Evolutionary conservation across 345 rosid species (phyloP).

Genomic region (Raphanus sativus): DNA sequence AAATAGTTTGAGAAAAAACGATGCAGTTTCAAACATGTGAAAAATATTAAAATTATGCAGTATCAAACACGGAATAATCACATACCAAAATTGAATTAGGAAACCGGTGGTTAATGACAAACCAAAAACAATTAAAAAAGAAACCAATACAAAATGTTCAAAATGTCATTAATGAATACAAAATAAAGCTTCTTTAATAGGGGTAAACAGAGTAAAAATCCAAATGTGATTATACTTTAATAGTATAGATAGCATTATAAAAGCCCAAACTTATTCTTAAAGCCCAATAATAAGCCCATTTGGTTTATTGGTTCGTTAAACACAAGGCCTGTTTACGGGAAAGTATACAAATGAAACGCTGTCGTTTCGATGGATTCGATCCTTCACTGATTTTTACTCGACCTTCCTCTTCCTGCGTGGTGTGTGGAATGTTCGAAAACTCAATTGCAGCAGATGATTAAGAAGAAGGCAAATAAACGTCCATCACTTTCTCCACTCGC

Average conservation of each 20-base stretch:
- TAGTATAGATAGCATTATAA: too few relatives aligned
- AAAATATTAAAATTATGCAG: too few relatives aligned
- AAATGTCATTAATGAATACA: too few relatives aligned
- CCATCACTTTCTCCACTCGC: conserved; percentile 9
- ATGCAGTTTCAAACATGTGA: too few relatives aligned
- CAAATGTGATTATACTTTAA: too few relatives aligned
- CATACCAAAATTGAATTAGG: too few relatives aligned
- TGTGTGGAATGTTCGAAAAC: not conserved
- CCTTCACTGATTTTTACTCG: not conserved
- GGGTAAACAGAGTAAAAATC: too few relatives aligned
- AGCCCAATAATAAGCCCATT: not conserved
- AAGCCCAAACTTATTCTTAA: conserved; percentile 1
- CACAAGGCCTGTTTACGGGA: not conserved
- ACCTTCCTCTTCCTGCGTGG: not conserved
- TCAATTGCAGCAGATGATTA: conserved; percentile 18
- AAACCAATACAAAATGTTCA: too few relatives aligned
- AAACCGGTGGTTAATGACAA: too few relatives aligned
- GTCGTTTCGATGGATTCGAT: not conserved
- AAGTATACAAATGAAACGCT: not conserved
- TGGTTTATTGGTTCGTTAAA: not conserved
- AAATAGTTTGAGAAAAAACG: too few relatives aligned
- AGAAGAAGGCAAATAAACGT: not conserved
- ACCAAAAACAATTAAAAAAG: not conserved
- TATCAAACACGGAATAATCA: too few relatives aligned
- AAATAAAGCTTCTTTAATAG: too few relatives aligned